Percentiles rank a stretch among this genome's conserved stretches.
Evolutionary conservation across 2,329 filamentous ascomycete genomes (phyloP).

Genomic region (Pseudocercospora vitis): DNA sequence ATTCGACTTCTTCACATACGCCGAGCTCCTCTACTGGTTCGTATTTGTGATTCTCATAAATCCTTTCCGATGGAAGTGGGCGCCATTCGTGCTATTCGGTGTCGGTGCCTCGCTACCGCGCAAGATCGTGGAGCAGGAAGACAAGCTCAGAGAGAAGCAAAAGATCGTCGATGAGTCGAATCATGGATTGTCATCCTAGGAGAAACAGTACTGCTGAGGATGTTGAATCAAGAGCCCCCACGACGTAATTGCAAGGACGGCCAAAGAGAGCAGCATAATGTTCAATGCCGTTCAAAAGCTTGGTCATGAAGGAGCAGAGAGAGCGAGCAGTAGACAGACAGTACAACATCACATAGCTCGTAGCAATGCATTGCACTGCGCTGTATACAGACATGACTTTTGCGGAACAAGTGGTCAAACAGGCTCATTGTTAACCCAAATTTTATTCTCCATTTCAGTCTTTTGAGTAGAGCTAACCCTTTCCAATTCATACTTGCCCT

Average conservation of each 20-base stretch:
- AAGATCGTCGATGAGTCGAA: neutral
- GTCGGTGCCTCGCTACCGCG: slow-evolving; percentile 66
- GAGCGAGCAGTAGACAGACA: no score
- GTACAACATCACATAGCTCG: no score
- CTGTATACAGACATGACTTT: no score
- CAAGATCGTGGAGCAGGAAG: slow-evolving; percentile 66
- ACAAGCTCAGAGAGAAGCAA: slow-evolving; percentile 53
- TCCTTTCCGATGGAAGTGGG: slow-evolving; percentile 90
- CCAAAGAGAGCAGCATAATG: no score
- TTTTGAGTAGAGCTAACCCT: slow-evolving; percentile 5
- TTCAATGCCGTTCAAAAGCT: no score
- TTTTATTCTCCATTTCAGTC: slow-evolving; percentile 1
- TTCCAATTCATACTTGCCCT: slow-evolving; percentile 2
- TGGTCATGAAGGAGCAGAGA: no score
- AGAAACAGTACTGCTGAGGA: neutral
- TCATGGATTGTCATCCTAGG: neutral
- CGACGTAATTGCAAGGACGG: no score
- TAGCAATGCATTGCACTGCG: no score
- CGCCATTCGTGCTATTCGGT: slow-evolving; percentile 76
- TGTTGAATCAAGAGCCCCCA: neutral
- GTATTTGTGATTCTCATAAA: slow-evolving; percentile 75
- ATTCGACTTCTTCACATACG: slow-evolving; percentile 88
- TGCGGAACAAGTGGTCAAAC: no score
- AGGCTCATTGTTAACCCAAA: no score
- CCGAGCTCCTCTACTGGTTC: slow-evolving; percentile 84